phyloP scores from a whole-genome alignment of 108 stramenopile species.

The Fragilariopsis cylindrus region DNA sequence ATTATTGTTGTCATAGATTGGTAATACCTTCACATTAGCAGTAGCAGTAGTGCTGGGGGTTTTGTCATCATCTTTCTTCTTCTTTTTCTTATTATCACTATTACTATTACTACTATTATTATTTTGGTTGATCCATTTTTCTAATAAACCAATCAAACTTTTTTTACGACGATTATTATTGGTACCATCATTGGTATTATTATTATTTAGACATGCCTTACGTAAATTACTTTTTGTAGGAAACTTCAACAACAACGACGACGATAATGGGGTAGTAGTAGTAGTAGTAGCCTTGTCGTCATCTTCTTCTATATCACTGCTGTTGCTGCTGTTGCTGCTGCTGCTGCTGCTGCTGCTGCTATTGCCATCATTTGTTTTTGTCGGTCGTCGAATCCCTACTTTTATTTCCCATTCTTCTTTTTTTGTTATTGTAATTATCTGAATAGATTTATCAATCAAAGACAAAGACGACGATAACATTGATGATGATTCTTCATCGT shows the following conservation, averaged over 20 bases:
- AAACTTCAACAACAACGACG: too few relatives aligned
- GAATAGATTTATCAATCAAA: background rate
- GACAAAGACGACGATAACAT: background rate
- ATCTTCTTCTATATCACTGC: background rate
- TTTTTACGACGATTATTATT: background rate
- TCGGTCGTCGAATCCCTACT: background rate
- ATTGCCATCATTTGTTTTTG: background rate
- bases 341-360: background rate
- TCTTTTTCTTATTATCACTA: background rate
- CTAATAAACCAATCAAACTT: background rate
- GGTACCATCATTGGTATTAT: background rate
- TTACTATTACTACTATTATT: background rate
- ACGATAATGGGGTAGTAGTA: background rate
- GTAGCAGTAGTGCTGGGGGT: background rate
- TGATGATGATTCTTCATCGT: too few relatives aligned
- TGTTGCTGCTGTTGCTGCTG: background rate
- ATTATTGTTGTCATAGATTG: background rate
- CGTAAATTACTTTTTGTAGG: background rate
- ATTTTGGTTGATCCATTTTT: slow-evolving; percentile 1
- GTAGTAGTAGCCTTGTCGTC: background rate
- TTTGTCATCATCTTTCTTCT: background rate
- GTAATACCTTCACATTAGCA: background rate
- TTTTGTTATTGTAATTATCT: background rate
- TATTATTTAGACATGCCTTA: background rate
- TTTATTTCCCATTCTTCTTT: background rate